Evolutionary conservation across 176 grass and related monocot genomes (phyloP), one percentile per base, ranked within the genome.

Genomic region (Bothriochloa decipiens): DNA sequence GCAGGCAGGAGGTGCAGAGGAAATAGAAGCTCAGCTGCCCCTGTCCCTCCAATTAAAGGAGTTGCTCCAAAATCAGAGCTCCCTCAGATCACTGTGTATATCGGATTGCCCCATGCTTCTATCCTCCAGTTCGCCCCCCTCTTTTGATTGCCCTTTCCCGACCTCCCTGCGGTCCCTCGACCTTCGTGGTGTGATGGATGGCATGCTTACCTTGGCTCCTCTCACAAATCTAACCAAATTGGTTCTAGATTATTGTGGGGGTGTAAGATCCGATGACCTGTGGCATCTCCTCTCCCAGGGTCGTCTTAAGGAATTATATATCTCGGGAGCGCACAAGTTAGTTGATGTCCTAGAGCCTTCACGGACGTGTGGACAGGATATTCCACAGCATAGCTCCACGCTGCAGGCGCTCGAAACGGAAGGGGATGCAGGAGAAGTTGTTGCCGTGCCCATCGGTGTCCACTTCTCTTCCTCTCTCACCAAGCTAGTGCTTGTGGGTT

Each of bases 101-200:
- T n/a, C n/a, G n/a, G n/a, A n/a, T n/a, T n/a, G n/a, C n/a, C n/a
- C n/a, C n/a, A n/a, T n/a, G n/a, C n/a, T n/a, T n/a, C n/a, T n/a
- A n/a, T n/a, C n/a, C n/a, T n/a, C n/a, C n/a, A n/a, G n/a, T n/a
- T n/a, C n/a, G n/a, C n/a, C n/a, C n/a, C n/a, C n/a, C n/a, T n/a
- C n/a, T n/a, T n/a, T n/a, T n/a, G n/a, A n/a, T n/a, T n/a, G n/a
- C n/a, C n/a, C n/a, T n/a, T n/a, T n/a, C n/a, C n/a, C n/a, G n/a
- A n/a, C n/a, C n/a, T 23, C 60, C 15, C n/a, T 81, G 16, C 69
- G 57, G 22, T 0, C 0, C 0, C 20, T 74, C 0, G 0, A 0
- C 0, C 69, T 81, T 10, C 0, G 0, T 0, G 0, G 1, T 1
- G 25, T 45, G 11, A 4, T 25, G 43, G 33, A 22, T 20, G 9